Conservation (phyloP, 2,329 filamentous ascomycete species). For the Pseudophaeomoniella oleicola region DNA sequence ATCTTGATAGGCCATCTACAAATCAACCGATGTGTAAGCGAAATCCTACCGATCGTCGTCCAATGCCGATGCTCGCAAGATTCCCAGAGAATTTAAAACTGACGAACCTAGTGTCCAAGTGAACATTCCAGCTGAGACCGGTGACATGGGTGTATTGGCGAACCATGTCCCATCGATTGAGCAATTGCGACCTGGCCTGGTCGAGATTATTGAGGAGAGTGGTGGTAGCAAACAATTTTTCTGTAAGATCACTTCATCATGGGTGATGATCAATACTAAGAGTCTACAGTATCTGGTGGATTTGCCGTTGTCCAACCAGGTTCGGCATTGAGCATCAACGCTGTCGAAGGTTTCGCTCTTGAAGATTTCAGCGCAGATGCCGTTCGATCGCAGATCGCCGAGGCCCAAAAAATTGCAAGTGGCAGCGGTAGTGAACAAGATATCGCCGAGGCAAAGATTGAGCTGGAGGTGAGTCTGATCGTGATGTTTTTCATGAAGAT, state of each 20-base stretch:
- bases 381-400: constrained; percentile 76
- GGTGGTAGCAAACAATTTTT: constrained; percentile 91
- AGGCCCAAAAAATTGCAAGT: constrained; percentile 87
- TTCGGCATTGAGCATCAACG: constrained; percentile 93
- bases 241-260: constrained; percentile 48
- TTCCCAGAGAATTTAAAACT: constrained; percentile 52
- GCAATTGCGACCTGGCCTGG: constrained; percentile 91
- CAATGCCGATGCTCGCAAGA: constrained; percentile 13
- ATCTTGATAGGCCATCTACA: constrained; percentile 59
- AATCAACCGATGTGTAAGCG: constrained; percentile 54
- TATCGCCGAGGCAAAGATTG: constrained; percentile 97
- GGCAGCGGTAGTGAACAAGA: constrained; percentile 92
- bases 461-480: constrained; percentile 65
- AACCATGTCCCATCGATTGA: constrained; percentile 98
- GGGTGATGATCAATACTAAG: constrained; percentile 3
- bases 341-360: constrained; percentile 83
- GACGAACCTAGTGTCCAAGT: constrained; percentile 70
- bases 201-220: constrained; percentile 90
- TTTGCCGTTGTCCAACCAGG: constrained; percentile 95
- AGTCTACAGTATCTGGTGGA: constrained; percentile 69
- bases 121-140: constrained; percentile 95
- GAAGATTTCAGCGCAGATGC: constrained; percentile 94
- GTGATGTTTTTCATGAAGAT: constrained; percentile 3
- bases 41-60: constrained; percentile 1
- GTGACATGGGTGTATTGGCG: constrained; percentile 98